Evolutionary conservation across 306 rosid species (phyloP).

Genomic region (Cucurbita pepo): DNA sequence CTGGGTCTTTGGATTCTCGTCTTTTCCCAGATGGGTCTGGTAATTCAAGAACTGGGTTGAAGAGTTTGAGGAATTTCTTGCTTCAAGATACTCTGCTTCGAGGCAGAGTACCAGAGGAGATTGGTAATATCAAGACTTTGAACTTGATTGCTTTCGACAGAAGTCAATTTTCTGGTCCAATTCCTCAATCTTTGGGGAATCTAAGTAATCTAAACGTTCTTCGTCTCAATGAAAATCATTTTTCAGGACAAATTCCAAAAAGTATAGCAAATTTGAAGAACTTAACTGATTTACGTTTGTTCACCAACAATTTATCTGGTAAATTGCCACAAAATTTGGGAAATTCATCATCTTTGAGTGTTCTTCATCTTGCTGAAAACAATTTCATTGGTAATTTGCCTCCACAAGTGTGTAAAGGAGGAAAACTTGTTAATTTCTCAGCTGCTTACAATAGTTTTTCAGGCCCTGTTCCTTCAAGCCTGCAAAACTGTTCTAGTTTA

Average conservation of each 20-base stretch:
- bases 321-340: slow-evolving; percentile 31
- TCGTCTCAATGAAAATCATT: slow-evolving; percentile 15
- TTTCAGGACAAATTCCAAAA: slow-evolving; percentile 31
- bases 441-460: slow-evolving; percentile 31
- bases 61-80: slow-evolving; percentile 22
- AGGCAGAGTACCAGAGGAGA: slow-evolving; percentile 34
- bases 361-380: slow-evolving; percentile 37
- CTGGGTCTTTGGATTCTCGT: slow-evolving; percentile 24
- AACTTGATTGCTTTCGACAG: slow-evolving; percentile 23
- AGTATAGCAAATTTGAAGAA: slow-evolving; percentile 26
- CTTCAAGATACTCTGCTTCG: slow-evolving; percentile 23
- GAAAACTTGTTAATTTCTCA: slow-evolving; percentile 31
- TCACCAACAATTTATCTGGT: slow-evolving; percentile 22
- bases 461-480: slow-evolving; percentile 32
- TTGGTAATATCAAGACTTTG: slow-evolving; percentile 30
- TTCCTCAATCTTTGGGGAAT: slow-evolving; percentile 38
- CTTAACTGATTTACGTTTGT: slow-evolving; percentile 19
- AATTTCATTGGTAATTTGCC: slow-evolving; percentile 39
- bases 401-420: slow-evolving; percentile 32
- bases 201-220: slow-evolving; percentile 22
- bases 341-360: slow-evolving; percentile 28
- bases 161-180: slow-evolving; percentile 23
- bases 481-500: slow-evolving; percentile 24
- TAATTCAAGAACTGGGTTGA: slow-evolving; percentile 19
- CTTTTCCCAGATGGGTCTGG: slow-evolving; percentile 27